Evolutionary conservation across 1,139 yeast species (phyloP).

Genomic region (Suzukiozyma palmioleophila): DNA sequence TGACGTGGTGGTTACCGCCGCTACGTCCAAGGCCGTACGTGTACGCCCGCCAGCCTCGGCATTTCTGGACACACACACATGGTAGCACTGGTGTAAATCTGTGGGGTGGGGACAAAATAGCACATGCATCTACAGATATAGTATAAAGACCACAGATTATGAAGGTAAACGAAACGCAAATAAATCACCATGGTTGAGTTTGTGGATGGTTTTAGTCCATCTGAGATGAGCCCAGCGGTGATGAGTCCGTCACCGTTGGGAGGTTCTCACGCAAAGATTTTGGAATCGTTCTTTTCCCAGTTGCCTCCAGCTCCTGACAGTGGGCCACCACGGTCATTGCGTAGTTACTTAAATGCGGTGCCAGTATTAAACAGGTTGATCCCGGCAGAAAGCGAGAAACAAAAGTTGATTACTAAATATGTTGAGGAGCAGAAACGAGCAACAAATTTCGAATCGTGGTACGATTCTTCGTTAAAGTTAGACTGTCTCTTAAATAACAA

Average conservation of each 20-base stretch:
- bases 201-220: not conserved
- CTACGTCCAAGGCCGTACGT: too few species aligned
- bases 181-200: not conserved
- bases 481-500: constrained; percentile 64
- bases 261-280: not conserved
- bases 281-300: constrained; percentile 2
- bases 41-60: too few species aligned
- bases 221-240: constrained; percentile 1
- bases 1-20: too few species aligned
- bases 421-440: constrained; percentile 54
- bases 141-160: too few species aligned
- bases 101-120: too few species aligned
- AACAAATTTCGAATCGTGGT: constrained; percentile 69
- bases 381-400: constrained; percentile 25
- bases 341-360: constrained; percentile 11
- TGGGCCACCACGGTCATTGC: constrained; percentile 5
- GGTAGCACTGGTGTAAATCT: too few species aligned
- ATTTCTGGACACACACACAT: too few species aligned
- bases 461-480: constrained; percentile 52
- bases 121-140: too few species aligned
- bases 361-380: constrained; percentile 27
- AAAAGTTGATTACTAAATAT: constrained; percentile 24
- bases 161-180: too few species aligned
- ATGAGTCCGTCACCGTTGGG: constrained; percentile 1
- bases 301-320: not conserved